phyloP scores from a whole-genome alignment of 306 rosid genomes.

The Ceratonia siliqua region DNA sequence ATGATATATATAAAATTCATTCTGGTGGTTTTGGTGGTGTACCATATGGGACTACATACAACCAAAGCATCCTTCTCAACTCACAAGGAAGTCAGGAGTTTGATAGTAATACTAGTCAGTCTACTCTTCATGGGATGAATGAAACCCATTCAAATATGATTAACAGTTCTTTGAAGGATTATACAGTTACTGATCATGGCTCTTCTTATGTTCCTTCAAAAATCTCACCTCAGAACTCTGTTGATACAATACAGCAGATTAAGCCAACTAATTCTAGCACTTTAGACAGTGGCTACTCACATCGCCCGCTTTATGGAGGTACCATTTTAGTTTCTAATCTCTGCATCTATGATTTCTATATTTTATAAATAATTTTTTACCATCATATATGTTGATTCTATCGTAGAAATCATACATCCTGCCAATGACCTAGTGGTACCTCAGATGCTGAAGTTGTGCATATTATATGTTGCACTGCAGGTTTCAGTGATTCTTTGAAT shows the following conservation, averaged over 20 bases:
- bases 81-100: constrained; percentile 50
- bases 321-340: constrained; percentile 12
- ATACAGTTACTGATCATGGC: constrained; percentile 40
- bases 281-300: constrained; percentile 40
- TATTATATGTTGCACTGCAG: constrained; percentile 36
- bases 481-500: constrained; percentile 42
- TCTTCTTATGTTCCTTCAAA: constrained; percentile 47
- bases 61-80: constrained; percentile 38
- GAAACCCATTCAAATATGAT: constrained; percentile 48
- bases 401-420: constrained; percentile 38
- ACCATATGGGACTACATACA: constrained; percentile 43
- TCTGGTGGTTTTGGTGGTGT: constrained; percentile 37
- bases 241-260: constrained; percentile 38
- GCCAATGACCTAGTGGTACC: constrained; percentile 23
- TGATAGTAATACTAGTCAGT: constrained; percentile 45
- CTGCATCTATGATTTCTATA: neutral
- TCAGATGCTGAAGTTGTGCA: constrained; percentile 47
- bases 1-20: constrained; percentile 39
- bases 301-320: constrained; percentile 60
- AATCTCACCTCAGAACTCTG: constrained; percentile 54
- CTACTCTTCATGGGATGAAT: constrained; percentile 46
- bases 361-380: constrained; percentile 15
- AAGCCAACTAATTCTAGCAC: constrained; percentile 50
- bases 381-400: constrained; percentile 26
- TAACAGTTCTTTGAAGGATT: constrained; percentile 46